These are phyloP conservation scores for Schizophyllum commune DNA, from an alignment of 1,284 basidiomycete genomes.

Conservation along the genomic window DNA sequence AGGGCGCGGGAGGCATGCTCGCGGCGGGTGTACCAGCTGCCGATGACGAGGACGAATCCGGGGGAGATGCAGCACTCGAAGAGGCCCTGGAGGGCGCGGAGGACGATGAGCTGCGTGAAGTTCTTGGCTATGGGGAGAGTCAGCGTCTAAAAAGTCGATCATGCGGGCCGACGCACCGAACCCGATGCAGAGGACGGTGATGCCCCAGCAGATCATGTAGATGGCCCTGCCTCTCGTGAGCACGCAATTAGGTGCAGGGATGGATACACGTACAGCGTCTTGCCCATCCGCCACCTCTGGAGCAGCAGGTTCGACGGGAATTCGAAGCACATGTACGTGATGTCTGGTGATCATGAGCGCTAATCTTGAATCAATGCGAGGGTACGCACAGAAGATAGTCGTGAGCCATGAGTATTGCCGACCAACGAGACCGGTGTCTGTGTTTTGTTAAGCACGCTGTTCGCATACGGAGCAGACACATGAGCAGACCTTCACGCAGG, in stretches of 20 bases:
- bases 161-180: conserved; percentile 1
- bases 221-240: conserved; percentile 2
- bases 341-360: neutral
- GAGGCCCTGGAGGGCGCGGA: conserved; percentile 15
- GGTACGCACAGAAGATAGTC: neutral
- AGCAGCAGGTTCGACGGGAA: conserved; percentile 11
- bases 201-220: conserved; percentile 13
- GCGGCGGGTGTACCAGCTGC: conserved; percentile 11
- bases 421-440: conserved; percentile 10
- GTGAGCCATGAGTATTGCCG: conserved; percentile 12
- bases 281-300: conserved; percentile 12
- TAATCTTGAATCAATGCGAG: neutral
- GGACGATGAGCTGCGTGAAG: conserved; percentile 8
- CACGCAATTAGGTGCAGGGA: neutral
- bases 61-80: conserved; percentile 15
- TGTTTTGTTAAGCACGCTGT: neutral
- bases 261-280: conserved; percentile 5
- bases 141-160: neutral
- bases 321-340: conserved; percentile 9
- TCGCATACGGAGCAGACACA: neutral
- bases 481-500: conserved; percentile 1
- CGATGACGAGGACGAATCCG: conserved; percentile 14
- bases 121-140: conserved; percentile 5
- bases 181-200: conserved; percentile 10
- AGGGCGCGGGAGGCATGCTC: conserved; percentile 13